Evolutionary conservation across 257 asterid genomes (phyloP).

Genomic region (Coffea canephora): DNA sequence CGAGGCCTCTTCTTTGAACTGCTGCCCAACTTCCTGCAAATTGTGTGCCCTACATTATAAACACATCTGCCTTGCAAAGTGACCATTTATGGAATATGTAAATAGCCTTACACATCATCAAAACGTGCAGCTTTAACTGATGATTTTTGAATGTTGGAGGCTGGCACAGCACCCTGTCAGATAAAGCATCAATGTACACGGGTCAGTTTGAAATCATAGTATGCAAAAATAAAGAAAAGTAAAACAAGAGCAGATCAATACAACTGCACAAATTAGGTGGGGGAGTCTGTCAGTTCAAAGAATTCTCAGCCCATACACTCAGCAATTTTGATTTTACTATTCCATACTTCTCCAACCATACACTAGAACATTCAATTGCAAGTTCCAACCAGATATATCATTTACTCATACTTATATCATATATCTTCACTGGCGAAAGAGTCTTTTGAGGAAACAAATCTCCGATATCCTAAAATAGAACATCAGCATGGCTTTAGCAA

Average conservation of each 20-base stretch:
- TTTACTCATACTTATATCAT: neutral
- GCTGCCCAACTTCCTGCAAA: conserved; percentile 59
- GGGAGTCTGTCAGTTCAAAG: neutral
- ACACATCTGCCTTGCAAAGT: neutral
- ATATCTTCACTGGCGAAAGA: neutral
- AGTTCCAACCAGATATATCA: neutral
- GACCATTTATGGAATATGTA: neutral
- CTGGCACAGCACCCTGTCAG: conserved; percentile 54
- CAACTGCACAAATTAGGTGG: no score
- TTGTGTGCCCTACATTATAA: conserved; percentile 13
- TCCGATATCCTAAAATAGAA: neutral
- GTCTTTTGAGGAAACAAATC: neutral
- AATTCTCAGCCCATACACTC: neutral
- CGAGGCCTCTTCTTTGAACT: conserved; percentile 67
- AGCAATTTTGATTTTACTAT: neutral
- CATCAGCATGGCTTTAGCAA: neutral
- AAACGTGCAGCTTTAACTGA: conserved; percentile 57
- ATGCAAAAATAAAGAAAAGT: neutral
- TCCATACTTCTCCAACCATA: neutral
- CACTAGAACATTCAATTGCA: neutral
- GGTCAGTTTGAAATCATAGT: neutral
- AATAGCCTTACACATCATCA: conserved; percentile 63
- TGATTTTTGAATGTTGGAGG: conserved; percentile 54
- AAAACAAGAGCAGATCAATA: neutral
- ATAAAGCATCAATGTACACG: conserved; percentile 2